Base-by-base conservation (phyloP, 2,329 filamentous ascomycete genomes). In the Pyrenochaeta sp. region DNA sequence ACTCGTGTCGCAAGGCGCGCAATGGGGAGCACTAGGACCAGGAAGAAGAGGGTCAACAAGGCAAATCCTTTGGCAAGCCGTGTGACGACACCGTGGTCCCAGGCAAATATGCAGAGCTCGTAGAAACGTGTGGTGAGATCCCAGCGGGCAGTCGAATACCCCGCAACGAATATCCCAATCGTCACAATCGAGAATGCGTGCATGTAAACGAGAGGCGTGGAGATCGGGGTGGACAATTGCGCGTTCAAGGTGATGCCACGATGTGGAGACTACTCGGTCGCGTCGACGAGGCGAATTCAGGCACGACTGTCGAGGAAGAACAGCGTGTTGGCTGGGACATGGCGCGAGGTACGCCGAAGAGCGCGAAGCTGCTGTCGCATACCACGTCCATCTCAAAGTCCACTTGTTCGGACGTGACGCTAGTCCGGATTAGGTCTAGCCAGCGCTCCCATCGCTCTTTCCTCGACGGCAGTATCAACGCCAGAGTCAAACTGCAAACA, bases 121-220 rank as follows among this genome's bases (percentile, higher is more conserved):
- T 96, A 96, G 65, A 97, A 82, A 66, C 92, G 87, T 63, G 93
- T 96, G 60, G 96, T 91, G 53, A 99, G 86, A 77, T 97, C 94
- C 92, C 94, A 99, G 81, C 94, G 89, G 71, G 94, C 94, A 77
- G 94, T 99, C 74, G 93, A 97, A 82, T 99, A 99, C 75, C 94
- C 94, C 78, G 94, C 93, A 82, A 97, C 88, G 80, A 99, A 99
- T 79, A 99, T 96, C 77, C 89, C 91, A 77, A 96, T 86, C 68
- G 92, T 96, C 74, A 96, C 84, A 73, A 93, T 80, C 55, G 93
- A 97, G 80, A 97, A 96, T 68, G 92, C 90, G 90, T 96, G 92
- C 93, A 97, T 97, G 81, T 80, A 83, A 53, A 36, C 51, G 22
- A 30, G 18, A 13, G 21, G 19, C 29, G 28, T 21, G 14, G 11